These are phyloP conservation scores for Bremia lactucae DNA, from an alignment of 352 stramenopile genomes.

Conservation along the genomic window DNA sequence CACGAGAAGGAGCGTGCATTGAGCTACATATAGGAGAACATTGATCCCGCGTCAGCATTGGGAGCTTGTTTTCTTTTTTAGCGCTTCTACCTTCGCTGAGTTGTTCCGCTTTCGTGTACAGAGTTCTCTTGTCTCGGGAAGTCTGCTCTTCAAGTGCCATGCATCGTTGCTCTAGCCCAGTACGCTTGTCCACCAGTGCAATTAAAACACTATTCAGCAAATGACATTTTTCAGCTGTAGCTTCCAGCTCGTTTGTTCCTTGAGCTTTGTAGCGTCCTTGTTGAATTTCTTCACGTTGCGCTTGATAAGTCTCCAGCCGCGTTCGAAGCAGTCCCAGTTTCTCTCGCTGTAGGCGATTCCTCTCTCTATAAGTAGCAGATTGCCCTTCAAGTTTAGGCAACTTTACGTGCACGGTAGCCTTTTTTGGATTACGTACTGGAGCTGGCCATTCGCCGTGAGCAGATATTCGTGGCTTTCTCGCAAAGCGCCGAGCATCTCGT, in stretches of 20 bases:
- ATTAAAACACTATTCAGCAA: slow-evolving; percentile 18
- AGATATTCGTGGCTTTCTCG: slow-evolving; percentile 26
- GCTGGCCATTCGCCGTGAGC: slow-evolving; percentile 31
- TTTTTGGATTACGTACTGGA: slow-evolving; percentile 21
- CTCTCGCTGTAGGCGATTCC: slow-evolving; percentile 9
- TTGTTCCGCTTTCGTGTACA: slow-evolving; percentile 10
- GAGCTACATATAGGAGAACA: slow-evolving; percentile 8
- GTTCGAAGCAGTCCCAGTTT: slow-evolving; percentile 14
- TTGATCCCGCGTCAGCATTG: slow-evolving; percentile 1
- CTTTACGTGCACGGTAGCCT: no score
- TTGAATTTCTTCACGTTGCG: not conserved
- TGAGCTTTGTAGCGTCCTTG: slow-evolving; percentile 3
- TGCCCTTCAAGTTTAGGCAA: not conserved
- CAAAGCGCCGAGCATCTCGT: slow-evolving; percentile 24
- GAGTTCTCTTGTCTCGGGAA: not conserved
- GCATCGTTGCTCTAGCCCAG: slow-evolving; percentile 12
- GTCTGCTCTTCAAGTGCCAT: slow-evolving; percentile 23
- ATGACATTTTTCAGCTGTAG: slow-evolving; percentile 19
- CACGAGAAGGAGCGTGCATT: slow-evolving; percentile 9
- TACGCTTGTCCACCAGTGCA: slow-evolving; percentile 14
- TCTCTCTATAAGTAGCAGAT: slow-evolving; percentile 10
- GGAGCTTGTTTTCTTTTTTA: not conserved
- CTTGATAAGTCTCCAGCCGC: slow-evolving; percentile 4
- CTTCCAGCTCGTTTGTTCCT: slow-evolving; percentile 15
- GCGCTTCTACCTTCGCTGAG: slow-evolving; percentile 17